These are phyloP conservation scores for Colletotrichum tabaci DNA, from an alignment of 2,329 filamentous ascomycete species.

Conservation along the genomic window DNA sequence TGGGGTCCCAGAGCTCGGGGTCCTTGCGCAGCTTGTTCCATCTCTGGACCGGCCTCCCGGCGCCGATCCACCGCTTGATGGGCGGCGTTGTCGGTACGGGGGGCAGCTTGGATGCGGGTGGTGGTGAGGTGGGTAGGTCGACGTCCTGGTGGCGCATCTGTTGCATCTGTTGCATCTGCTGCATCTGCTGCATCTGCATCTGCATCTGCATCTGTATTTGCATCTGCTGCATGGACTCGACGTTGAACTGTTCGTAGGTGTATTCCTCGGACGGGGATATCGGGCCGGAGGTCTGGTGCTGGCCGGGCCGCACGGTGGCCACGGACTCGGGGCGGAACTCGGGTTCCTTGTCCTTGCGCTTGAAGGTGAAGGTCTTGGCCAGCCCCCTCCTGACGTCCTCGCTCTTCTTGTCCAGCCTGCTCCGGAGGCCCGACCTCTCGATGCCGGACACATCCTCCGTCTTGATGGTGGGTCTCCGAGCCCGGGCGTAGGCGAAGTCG, in stretches of 20 bases:
- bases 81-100: constrained; percentile 51
- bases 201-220: constrained; percentile 34
- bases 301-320: constrained; percentile 54
- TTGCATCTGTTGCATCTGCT: constrained; percentile 30
- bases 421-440: constrained; percentile 68
- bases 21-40: constrained; percentile 74
- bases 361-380: constrained; percentile 68
- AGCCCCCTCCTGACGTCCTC: constrained; percentile 68
- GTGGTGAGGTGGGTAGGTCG: constrained; percentile 41
- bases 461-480: constrained; percentile 60
- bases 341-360: constrained; percentile 61
- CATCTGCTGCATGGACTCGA: constrained; percentile 36
- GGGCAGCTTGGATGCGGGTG: constrained; percentile 45
- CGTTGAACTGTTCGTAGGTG: constrained; percentile 40
- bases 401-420: constrained; percentile 68
- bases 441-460: constrained; percentile 68
- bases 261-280: constrained; percentile 42
- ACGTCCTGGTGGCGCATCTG: constrained; percentile 31
- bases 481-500: constrained; percentile 61
- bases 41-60: constrained; percentile 62
- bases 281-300: constrained; percentile 6
- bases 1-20: constrained; percentile 73
- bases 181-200: constrained; percentile 24
- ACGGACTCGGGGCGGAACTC: constrained; percentile 55
- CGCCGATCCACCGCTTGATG: constrained; percentile 69